These are phyloP conservation scores for Myriosclerotinia curreyana DNA, from an alignment of 2,329 filamentous ascomycete species.

Conservation along the genomic window DNA sequence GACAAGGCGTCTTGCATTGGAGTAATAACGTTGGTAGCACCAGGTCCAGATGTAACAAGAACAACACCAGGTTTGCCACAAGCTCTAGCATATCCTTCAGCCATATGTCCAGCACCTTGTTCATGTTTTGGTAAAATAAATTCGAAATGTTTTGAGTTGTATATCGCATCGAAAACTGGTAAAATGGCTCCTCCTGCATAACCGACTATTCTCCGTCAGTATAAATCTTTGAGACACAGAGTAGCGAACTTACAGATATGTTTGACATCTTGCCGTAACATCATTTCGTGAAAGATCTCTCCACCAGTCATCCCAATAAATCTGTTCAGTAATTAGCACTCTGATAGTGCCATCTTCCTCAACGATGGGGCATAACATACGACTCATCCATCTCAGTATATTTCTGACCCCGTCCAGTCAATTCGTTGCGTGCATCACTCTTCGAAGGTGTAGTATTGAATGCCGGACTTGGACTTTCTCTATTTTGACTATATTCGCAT, in stretches of 20 bases:
- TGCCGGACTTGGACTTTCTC: conserved; percentile 61
- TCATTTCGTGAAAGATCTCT: conserved; percentile 99
- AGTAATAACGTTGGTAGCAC: conserved; percentile 93
- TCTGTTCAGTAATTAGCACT: conserved; percentile 42
- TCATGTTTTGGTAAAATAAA: conserved; percentile 95
- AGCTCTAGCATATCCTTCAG: conserved; percentile 91
- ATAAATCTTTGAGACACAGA: conserved; percentile 13
- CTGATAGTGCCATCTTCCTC: conserved; percentile 19
- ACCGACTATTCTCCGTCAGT: conserved; percentile 54
- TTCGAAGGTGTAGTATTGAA: conserved; percentile 50
- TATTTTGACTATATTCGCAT: conserved; percentile 46
- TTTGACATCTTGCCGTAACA: conserved; percentile 88
- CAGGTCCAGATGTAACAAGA: conserved; percentile 92
- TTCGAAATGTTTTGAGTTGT: conserved; percentile 95
- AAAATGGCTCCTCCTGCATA: conserved; percentile 96
- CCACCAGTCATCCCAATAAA: conserved; percentile 95
- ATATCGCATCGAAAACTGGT: conserved; percentile 97
- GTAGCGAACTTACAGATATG: conserved; percentile 73
- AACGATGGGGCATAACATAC: conserved; percentile 49
- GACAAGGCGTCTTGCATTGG: conserved; percentile 95
- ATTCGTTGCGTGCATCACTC: conserved; percentile 50
- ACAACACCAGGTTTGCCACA: conserved; percentile 94
- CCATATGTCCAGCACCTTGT: conserved; percentile 98
- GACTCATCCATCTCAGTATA: conserved; percentile 73
- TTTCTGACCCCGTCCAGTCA: conserved; percentile 52